Evolutionary conservation across 148 eudicot genomes (phyloP).

Genomic region (Agrostemma githago): DNA sequence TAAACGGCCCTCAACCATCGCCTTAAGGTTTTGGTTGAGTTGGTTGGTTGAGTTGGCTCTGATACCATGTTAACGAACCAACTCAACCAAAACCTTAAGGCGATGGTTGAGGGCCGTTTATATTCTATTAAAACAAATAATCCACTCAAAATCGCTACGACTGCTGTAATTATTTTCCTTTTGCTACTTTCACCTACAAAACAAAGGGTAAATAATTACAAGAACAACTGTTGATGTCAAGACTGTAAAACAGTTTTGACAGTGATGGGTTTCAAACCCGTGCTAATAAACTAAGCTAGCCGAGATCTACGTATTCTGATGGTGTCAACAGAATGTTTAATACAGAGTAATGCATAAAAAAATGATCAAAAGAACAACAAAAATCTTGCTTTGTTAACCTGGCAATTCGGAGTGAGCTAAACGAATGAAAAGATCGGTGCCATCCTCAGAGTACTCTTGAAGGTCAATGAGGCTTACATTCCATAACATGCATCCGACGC

Average conservation of each 20-base stretch:
- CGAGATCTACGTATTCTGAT: neutral
- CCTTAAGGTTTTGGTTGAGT: too few relatives aligned
- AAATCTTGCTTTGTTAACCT: neutral
- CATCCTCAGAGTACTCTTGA: conserved; percentile 26
- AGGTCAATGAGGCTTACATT: conserved; percentile 32
- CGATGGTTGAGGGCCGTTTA: too few relatives aligned
- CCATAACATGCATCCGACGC: conserved; percentile 49
- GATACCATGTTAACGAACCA: too few relatives aligned
- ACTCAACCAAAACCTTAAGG: too few relatives aligned
- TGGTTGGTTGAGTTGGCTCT: too few relatives aligned
- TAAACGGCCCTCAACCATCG: too few relatives aligned
- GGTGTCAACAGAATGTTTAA: neutral
- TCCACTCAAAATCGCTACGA: conserved; percentile 15
- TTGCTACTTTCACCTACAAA: conserved; percentile 24
- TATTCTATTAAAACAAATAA: too few relatives aligned
- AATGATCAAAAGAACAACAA: neutral
- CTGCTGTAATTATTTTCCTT: conserved; percentile 14
- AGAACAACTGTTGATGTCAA: neutral
- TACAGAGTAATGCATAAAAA: neutral
- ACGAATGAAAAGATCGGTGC: conserved; percentile 39
- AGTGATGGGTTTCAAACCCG: neutral
- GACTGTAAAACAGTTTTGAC: neutral
- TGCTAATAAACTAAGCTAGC: neutral
- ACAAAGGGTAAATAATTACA: neutral
- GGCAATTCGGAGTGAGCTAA: conserved; percentile 31